phyloP scores from a whole-genome alignment of 2,329 filamentous ascomycete species.

The Lachnellula cervina region DNA sequence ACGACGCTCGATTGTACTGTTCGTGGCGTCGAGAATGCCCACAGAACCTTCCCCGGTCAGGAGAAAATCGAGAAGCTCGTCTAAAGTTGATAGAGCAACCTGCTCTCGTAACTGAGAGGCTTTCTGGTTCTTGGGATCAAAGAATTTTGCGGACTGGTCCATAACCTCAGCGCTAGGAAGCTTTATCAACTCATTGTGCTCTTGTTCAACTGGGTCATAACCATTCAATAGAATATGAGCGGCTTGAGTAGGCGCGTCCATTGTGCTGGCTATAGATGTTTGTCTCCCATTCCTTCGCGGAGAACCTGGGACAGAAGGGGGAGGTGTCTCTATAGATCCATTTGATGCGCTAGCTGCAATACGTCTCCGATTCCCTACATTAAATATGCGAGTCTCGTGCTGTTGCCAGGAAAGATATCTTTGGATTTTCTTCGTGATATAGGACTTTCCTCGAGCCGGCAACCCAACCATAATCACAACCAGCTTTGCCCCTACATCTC shows the following conservation, averaged over 20 bases:
- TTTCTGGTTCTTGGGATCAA: constrained; percentile 81
- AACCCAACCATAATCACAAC: constrained; percentile 98
- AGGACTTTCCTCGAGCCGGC: constrained; percentile 92
- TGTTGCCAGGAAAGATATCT: constrained; percentile 96
- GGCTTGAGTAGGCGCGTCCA: constrained; percentile 42
- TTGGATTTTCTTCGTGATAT: constrained; percentile 97
- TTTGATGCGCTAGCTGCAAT: constrained; percentile 60
- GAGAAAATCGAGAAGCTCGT: constrained; percentile 89
- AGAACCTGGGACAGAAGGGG: constrained; percentile 13
- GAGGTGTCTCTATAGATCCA: constrained; percentile 18
- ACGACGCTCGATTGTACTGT: constrained; percentile 84
- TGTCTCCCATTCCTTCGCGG: constrained; percentile 25
- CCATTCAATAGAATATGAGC: constrained; percentile 57
- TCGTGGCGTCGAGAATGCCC: constrained; percentile 94
- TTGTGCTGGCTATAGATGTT: constrained; percentile 16
- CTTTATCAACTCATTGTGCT: constrained; percentile 13
- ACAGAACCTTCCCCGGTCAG: constrained; percentile 77
- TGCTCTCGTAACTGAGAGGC: constrained; percentile 84
- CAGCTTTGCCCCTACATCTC: constrained; percentile 92
- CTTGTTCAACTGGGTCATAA: constrained; percentile 22
- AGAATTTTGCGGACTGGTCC: constrained; percentile 90
- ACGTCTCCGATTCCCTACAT: constrained; percentile 87
- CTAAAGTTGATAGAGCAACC: constrained; percentile 84
- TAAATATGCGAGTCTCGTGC: constrained; percentile 94
- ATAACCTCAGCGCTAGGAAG: constrained; percentile 46